These are phyloP conservation scores for Pseudopithomyces maydicus DNA, from an alignment of 2,329 filamentous ascomycete genomes.

Conservation along the genomic window DNA sequence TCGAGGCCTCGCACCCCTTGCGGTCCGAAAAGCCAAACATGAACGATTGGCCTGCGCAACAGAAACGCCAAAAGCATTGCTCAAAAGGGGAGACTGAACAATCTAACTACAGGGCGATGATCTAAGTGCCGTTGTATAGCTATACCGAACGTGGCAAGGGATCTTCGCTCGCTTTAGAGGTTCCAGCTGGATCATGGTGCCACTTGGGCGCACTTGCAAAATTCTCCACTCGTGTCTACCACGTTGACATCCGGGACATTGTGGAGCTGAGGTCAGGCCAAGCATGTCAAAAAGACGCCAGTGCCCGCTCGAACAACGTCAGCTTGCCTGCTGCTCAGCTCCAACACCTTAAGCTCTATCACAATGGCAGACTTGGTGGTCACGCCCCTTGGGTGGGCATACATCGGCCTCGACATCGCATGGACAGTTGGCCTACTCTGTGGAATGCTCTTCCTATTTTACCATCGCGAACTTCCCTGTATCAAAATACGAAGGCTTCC, in stretches of 20 bases:
- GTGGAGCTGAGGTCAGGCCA: neutral
- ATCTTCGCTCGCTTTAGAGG: neutral
- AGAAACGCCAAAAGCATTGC: neutral
- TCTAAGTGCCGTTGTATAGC: neutral
- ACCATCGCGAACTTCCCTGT: conserved; percentile 33
- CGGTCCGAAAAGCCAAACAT: neutral
- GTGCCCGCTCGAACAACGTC: neutral
- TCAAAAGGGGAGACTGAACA: neutral
- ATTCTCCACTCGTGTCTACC: neutral
- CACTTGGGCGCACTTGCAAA: neutral
- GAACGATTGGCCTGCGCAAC: conserved; percentile 3
- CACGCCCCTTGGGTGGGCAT: conserved; percentile 15
- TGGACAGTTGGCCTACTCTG: conserved; percentile 19
- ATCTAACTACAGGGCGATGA: neutral
- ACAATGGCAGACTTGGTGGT: conserved; percentile 13
- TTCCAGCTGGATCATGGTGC: neutral
- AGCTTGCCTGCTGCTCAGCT: neutral
- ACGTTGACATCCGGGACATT: neutral
- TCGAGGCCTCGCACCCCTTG: neutral
- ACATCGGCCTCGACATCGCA: conserved; percentile 14
- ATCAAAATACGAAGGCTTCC: conserved; percentile 38
- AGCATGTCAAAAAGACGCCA: neutral
- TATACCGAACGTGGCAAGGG: neutral
- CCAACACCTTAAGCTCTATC: neutral
- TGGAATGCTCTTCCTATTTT: conserved; percentile 16